Evolutionary conservation across 371 early-diverging fungal species (phyloP), one percentile per base, ranked within the genome.

Genomic region (Edhazardia aedis): DNA sequence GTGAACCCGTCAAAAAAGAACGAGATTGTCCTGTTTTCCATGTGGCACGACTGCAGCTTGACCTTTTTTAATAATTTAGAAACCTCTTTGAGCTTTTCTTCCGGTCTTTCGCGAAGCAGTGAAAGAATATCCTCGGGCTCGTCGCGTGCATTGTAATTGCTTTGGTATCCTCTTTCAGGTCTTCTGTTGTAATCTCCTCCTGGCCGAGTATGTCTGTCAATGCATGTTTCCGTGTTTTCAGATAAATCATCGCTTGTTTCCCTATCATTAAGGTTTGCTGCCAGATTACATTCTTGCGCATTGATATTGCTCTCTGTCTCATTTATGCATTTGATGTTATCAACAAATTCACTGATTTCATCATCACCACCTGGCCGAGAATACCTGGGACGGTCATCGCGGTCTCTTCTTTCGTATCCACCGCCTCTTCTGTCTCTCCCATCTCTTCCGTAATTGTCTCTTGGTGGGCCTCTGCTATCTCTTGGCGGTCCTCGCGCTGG

Each of bases 291-390:
- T 23, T 43, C 23, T 19, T 9, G 4, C n/a, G n/a, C n/a, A n/a
- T n/a, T n/a, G n/a, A n/a, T n/a, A 43, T 43, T 7, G 9, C 11
- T 43, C 6, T 7, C 18, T 48, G 49, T 54, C 42, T 38, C 21
- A 14, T 30, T 56, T 4, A 24, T 25, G 23, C 29, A 48, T 12
- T 46, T 57, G 26, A 37, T 6, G 22, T 57, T 21, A 16, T 53
- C 59, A n/a, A 19, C 16, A 24, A 27, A 28, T 21, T 53, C 53
- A 21, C 47, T 53, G 38, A 43, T 39, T 0, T 18, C 18, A 33
- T 58, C 47, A 18, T 39, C 58, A 24, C 55, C 49, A 2, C 11
- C 4, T 24, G 51, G 26, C 21, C 51, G 56, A 46, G 36, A 36
- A 36, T 36, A 11, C 9, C 36, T 36, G 7, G 42, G 22, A 14